phyloP scores from a whole-genome alignment of 768 basidiomycete species.

The Clitopilus hobsonii region DNA sequence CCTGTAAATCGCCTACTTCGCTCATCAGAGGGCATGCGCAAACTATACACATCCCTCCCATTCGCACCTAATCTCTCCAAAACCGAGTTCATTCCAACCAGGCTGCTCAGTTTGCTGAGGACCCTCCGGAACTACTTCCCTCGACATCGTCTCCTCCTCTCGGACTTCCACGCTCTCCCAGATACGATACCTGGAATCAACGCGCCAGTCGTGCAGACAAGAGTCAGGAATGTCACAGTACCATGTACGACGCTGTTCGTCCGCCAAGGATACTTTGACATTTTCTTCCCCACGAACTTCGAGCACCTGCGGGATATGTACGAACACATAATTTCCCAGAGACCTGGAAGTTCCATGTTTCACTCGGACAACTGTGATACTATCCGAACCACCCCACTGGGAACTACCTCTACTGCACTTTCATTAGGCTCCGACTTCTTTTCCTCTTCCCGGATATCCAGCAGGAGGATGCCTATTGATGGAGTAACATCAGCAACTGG shows the following conservation, averaged over 20 bases:
- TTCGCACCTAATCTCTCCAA: conserved; percentile 86
- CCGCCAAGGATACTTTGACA: conserved; percentile 95
- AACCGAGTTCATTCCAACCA: conserved; percentile 92
- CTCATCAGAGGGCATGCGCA: conserved; percentile 52
- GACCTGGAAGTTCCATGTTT: conserved; percentile 25
- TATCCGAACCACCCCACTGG: conserved; percentile 48
- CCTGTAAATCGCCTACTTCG: conserved; percentile 54
- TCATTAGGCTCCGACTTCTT: conserved; percentile 65
- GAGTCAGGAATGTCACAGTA: conserved; percentile 78
- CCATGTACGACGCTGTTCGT: conserved; percentile 90
- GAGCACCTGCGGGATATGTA: conserved; percentile 85
- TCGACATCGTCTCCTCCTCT: conserved; percentile 87
- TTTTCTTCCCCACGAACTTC: conserved; percentile 96
- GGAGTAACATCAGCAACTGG: conserved; percentile 74
- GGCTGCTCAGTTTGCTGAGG: conserved; percentile 79
- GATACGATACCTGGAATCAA: conserved; percentile 74
- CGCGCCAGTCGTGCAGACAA: conserved; percentile 95
- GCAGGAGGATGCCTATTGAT: conserved; percentile 59
- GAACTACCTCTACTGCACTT: conserved; percentile 42
- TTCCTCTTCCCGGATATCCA: conserved; percentile 54
- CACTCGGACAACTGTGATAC: conserved; percentile 23
- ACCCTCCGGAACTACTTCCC: conserved; percentile 83
- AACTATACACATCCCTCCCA: conserved; percentile 65
- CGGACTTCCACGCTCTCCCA: conserved; percentile 87
- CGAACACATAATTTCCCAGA: conserved; percentile 68